A percentile compares a stretch with the other conserved stretches of the same genome.
Evolutionary conservation across 345 rosid species (phyloP).

Genomic region (Populus davidiana): DNA sequence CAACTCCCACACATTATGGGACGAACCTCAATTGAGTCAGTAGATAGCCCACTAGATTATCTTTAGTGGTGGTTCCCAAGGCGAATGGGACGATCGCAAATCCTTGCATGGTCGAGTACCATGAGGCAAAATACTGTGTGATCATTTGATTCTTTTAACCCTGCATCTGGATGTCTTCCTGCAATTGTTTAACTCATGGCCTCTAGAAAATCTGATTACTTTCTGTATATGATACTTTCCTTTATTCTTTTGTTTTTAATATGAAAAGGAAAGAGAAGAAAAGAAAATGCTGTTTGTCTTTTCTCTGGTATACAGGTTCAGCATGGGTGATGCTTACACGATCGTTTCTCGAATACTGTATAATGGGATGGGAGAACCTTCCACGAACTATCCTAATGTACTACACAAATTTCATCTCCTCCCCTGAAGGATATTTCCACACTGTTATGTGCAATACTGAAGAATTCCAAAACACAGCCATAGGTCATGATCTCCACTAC

Average conservation of each 20-base stretch:
- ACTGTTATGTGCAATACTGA: constrained; percentile 76
- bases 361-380: constrained; percentile 89
- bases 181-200: neutral
- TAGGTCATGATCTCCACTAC: constrained; percentile 85
- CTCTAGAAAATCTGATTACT: neutral
- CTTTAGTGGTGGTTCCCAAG: neutral
- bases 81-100: no score
- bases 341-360: constrained; percentile 71
- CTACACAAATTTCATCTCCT: constrained; percentile 76
- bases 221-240: neutral
- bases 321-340: constrained; percentile 82
- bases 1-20: no score
- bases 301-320: constrained; percentile 49
- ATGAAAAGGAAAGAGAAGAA: no score
- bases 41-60: neutral
- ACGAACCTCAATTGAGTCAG: no score
- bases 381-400: constrained; percentile 83
- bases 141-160: no score
- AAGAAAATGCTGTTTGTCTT: neutral
- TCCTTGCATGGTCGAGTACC: no score
- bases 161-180: neutral
- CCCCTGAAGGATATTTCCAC: constrained; percentile 97
- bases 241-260: neutral
- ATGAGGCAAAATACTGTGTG: no score
- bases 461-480: constrained; percentile 56